A percentile compares a stretch with the other conserved stretches of the same genome.
Evolutionary conservation across 768 basidiomycete species (phyloP).

Genomic region (Leucocoprinus birnbaumii): DNA sequence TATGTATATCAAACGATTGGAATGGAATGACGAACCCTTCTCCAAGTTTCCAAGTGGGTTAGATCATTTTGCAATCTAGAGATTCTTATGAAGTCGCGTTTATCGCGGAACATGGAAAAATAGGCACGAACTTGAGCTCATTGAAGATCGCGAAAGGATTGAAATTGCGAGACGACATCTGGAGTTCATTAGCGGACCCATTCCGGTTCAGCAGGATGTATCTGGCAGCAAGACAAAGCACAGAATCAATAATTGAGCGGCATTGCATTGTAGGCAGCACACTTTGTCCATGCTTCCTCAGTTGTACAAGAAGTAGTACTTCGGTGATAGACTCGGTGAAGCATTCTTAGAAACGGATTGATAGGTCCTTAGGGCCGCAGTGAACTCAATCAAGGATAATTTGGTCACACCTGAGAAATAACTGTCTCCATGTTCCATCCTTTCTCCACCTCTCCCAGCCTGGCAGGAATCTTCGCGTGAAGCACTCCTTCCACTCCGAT

Average conservation of each 20-base stretch:
- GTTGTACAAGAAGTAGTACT: constrained; percentile 65
- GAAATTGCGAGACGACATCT: constrained; percentile 64
- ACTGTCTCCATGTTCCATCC: constrained; percentile 59
- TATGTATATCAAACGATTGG: neutral
- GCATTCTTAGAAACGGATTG: constrained; percentile 35
- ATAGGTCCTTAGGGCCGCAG: neutral
- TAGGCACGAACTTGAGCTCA: constrained; percentile 62
- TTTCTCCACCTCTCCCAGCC: constrained; percentile 74
- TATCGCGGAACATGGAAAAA: neutral
- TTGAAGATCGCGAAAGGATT: constrained; percentile 67
- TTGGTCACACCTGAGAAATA: constrained; percentile 59
- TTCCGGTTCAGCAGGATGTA: constrained; percentile 77
- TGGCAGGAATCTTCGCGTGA: constrained; percentile 68
- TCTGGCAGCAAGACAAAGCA: constrained; percentile 31
- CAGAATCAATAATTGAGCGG: neutral
- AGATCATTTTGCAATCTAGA: constrained; percentile 66
- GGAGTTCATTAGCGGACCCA: constrained; percentile 70
- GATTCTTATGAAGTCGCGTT: neutral
- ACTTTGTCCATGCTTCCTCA: constrained; percentile 86
- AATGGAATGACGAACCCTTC: constrained; percentile 45
- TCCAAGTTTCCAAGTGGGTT: constrained; percentile 61
- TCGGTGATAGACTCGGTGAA: constrained; percentile 70
- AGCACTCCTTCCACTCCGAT: constrained; percentile 74
- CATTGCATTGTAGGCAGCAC: constrained; percentile 16
- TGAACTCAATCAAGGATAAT: constrained; percentile 8